Percentiles rank a stretch among this genome's conserved stretches.
These are phyloP conservation scores for Pseudoscleropodium purum DNA, from an alignment of 225 moss, liverwort and hornwort genomes.

Conservation along the genomic window DNA sequence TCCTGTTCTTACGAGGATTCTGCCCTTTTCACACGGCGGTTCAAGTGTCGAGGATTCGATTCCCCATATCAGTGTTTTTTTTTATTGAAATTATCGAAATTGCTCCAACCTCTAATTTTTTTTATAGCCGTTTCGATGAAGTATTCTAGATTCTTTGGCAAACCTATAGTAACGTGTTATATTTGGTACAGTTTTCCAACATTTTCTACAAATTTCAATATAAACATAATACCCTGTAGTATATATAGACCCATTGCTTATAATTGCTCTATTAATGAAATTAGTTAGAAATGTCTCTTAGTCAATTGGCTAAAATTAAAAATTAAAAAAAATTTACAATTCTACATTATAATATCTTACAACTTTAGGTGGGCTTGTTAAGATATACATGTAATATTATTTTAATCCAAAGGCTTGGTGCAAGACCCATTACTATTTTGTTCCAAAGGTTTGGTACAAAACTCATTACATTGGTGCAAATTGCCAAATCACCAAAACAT, in stretches of 20 bases:
- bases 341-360: background rate
- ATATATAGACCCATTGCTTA: background rate
- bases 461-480: too few relatives aligned
- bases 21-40: background rate
- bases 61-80: background rate
- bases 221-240: background rate
- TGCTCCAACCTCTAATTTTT: background rate
- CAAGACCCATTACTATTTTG: too few relatives aligned
- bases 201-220: background rate
- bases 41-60: background rate
- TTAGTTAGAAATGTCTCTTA: background rate
- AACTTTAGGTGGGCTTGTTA: too few relatives aligned
- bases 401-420: too few relatives aligned
- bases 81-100: too few relatives aligned
- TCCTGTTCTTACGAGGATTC: background rate
- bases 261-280: fast-evolving
- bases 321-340: background rate
- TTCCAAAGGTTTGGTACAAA: too few relatives aligned
- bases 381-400: too few relatives aligned
- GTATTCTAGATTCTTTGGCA: background rate
- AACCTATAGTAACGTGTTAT: too few relatives aligned
- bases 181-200: too few relatives aligned
- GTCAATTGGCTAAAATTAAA: background rate
- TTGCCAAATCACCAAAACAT: too few relatives aligned
- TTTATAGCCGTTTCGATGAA: background rate